Evolutionary conservation across 441 rosid genomes (phyloP), one percentile per base, ranked within the genome.

Genomic region (Erodium moschatum): DNA sequence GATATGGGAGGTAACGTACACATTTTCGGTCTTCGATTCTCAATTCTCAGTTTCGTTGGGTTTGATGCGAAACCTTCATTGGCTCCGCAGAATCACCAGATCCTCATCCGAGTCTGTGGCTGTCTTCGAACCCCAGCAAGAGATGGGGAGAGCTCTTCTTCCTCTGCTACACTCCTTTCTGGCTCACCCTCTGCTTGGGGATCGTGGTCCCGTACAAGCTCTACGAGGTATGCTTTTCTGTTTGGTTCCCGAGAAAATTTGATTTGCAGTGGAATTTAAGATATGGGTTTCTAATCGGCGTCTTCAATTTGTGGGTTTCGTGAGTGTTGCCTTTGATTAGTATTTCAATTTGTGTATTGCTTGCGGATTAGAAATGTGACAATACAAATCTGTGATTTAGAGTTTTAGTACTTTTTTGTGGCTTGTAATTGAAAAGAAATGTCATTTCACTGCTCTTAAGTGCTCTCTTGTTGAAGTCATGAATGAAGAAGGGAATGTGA

Each of bases 61-160:
- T 13, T 50, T 50, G 48, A 42, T 6, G 7, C 13, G 48, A 8
- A 10, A 42, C 48, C 48, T 50, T 50, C 6, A 0, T n/a, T 50
- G 56, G 0, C 16, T 50, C 56, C n/a, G 56, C 56, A 50, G 56
- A 50, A 50, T 50, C 56, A n/a, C 48, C n/a, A 9, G 13, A 42
- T 74, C 33, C 38, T 38, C 66, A 69, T 70, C 63, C 77, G 44
- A 85, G 89, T 67, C 77, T 82, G 67, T 93, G 98, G 98, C 46
- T 93, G 64, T 85, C 98, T 44, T 12, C 87, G 7, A 84, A 88
- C 70, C 88, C 89, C 18, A 93, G 97, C 67, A 93, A 91, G 81
- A 84, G 93, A 88, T 93, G 97, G 98, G 98, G 85, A 7, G 98
- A 93, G 74, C 85, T 91, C 67, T 93, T 93, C 84, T 90, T 93